A percentile compares a stretch with the other conserved stretches of the same genome.
These are phyloP conservation scores for Gloeostereum incarnatum DNA, from an alignment of 768 basidiomycete species.

Conservation along the genomic window DNA sequence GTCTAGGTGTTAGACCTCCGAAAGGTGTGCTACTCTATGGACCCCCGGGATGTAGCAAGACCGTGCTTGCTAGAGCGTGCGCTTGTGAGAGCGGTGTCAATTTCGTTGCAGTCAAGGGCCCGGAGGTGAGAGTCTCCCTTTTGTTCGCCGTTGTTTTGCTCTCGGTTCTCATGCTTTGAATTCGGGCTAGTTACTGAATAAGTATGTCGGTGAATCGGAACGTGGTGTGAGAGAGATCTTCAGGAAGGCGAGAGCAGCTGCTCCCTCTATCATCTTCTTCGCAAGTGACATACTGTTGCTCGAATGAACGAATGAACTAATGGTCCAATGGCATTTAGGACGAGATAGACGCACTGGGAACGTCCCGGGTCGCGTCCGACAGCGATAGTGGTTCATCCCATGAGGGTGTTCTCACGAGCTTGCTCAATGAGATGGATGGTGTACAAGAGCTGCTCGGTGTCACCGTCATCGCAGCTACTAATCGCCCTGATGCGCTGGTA, in stretches of 20 bases:
- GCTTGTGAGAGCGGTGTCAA: conserved; percentile 93
- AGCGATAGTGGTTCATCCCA: conserved; percentile 49
- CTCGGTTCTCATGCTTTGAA: conserved; percentile 1
- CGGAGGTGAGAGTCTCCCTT: conserved; percentile 55
- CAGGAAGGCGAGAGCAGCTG: conserved; percentile 85
- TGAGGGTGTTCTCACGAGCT: conserved; percentile 85
- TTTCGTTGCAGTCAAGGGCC: conserved; percentile 95
- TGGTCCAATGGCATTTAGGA: conserved; percentile 43
- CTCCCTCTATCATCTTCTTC: conserved; percentile 96
- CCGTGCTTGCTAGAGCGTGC: conserved; percentile 83
- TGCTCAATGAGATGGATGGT: conserved; percentile 98
- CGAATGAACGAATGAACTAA: neutral
- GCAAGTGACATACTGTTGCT: conserved; percentile 34
- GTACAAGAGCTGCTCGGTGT: conserved; percentile 92
- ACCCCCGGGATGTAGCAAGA: conserved; percentile 97
- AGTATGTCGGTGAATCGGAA: conserved; percentile 97
- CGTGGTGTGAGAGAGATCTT: conserved; percentile 92
- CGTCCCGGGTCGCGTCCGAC: conserved; percentile 58
- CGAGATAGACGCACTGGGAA: conserved; percentile 92
- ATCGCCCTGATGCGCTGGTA: conserved; percentile 87
- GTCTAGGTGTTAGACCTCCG: conserved; percentile 83
- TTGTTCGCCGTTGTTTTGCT: conserved; percentile 1
- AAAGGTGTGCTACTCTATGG: conserved; percentile 90
- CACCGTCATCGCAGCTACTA: conserved; percentile 94
- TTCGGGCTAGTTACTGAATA: conserved; percentile 72